These are phyloP conservation scores for Catenaria anguillulae DNA, from an alignment of 371 early-diverging fungal genomes.

Conservation along the genomic window DNA sequence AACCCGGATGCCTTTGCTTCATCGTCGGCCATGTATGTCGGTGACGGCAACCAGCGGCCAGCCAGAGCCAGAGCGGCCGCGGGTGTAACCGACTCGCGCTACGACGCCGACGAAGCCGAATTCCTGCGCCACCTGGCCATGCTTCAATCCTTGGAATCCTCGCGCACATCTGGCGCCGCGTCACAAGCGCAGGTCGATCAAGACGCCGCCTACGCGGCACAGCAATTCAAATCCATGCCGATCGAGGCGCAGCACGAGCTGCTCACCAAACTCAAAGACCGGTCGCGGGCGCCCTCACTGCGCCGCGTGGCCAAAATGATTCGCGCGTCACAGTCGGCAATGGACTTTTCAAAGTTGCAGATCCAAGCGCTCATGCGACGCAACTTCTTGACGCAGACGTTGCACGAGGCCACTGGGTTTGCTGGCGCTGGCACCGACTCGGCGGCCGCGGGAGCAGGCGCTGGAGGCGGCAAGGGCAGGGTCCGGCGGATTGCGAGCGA, in stretches of 20 bases:
- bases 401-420: slow-evolving; percentile 43
- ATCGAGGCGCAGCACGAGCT: slow-evolving; percentile 79
- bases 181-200: not conserved
- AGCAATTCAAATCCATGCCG: slow-evolving; percentile 55
- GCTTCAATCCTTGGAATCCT: slow-evolving; percentile 13
- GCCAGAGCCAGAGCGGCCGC: too few relatives aligned
- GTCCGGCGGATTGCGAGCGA: slow-evolving; percentile 61
- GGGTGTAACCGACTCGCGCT: too few relatives aligned
- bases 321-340: slow-evolving; percentile 41
- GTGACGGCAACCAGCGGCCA: too few relatives aligned
- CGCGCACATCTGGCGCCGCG: slow-evolving; percentile 1
- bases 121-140: not conserved
- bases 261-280: slow-evolving; percentile 62
- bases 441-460: slow-evolving; percentile 6
- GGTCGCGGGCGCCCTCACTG: slow-evolving; percentile 64
- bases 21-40: too few relatives aligned
- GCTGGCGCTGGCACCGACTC: slow-evolving; percentile 10
- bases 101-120: not conserved
- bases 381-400: slow-evolving; percentile 69
- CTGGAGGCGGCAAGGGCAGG: slow-evolving; percentile 13
- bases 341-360: slow-evolving; percentile 82
- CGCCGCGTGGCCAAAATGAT: slow-evolving; percentile 59
- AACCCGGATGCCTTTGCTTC: too few relatives aligned
- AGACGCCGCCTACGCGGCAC: not conserved
- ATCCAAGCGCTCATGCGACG: slow-evolving; percentile 68